Evolutionary conservation across 495 filamentous ascomycete species (phyloP), one percentile per base, ranked within the genome.

Genomic region (Podospora tetraspora): DNA sequence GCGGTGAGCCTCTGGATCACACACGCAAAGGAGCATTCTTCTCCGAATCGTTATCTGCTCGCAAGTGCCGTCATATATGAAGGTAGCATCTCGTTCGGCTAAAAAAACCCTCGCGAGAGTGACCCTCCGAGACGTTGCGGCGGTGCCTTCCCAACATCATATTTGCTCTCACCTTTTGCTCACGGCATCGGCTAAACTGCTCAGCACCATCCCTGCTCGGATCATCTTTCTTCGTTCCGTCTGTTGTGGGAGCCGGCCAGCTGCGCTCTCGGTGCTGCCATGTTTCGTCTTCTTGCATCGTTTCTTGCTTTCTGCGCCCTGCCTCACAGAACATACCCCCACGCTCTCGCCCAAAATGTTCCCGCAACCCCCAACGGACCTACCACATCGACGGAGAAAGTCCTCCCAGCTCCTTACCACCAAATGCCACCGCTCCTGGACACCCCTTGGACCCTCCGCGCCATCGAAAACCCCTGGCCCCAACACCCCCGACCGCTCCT

Each of bases 401-500:
- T 19, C 13, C 2, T 2, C 12, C 56, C 64, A 34, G 29, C 57
- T 32, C 75, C 65, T 1, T 80, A 77, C 62, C 58, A 66, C 9
- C 67, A 73, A 16, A 27, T 74, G 68, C 69, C 73, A 25, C 76
- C 77, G 22, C 88, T 86, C 0, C 79, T 90, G 29, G 84, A 83
- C 32, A 90, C 88, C 1, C 78, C 81, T 0, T 90, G 88, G 88
- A 90, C 88, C 2, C 80, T 83, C 34, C 76, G 86, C 62, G 86
- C 87, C 3, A 87, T 86, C 61, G 87, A 82, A 0, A 75, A 87
- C 61, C 88, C 88, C 0, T 91, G 88, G 88, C 85, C 87, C 3
- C 84, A 90, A 70, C 87, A 91, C 76, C 88, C 88, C 10, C 84
- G 88, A 10, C 88, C 88, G 0, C 85, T 85, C 69, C 79, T 89